These are phyloP conservation scores for Fusarium sp. DNA, from an alignment of 2,329 filamentous ascomycete species.

Conservation along the genomic window DNA sequence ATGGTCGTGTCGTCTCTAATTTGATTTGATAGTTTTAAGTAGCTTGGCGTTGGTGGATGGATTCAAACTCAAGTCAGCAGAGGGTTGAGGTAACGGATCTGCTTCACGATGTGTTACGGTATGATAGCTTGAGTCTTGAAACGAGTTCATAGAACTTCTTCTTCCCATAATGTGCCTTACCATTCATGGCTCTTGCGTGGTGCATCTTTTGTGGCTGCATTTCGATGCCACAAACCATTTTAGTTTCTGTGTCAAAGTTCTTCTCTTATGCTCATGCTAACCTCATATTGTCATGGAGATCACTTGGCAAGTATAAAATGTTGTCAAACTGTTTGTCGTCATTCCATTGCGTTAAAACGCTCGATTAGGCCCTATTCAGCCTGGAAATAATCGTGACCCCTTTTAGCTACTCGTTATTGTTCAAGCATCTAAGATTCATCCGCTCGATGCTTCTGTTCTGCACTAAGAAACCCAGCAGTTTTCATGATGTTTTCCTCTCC, in stretches of 20 bases:
- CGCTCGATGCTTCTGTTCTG: background rate
- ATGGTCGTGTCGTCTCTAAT: slow-evolving; percentile 10
- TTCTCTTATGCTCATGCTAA: background rate
- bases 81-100: slow-evolving; percentile 17
- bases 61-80: slow-evolving; percentile 30
- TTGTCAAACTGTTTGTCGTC: background rate
- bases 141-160: slow-evolving; percentile 15
- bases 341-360: background rate
- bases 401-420: background rate
- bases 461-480: background rate
- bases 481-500: background rate
- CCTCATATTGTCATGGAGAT: background rate
- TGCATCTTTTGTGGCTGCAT: background rate
- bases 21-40: slow-evolving; percentile 36
- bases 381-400: background rate
- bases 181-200: background rate
- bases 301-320: background rate
- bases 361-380: slow-evolving; percentile 9
- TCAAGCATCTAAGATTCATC: background rate
- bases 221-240: background rate
- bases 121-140: slow-evolving; percentile 36
- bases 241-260: background rate
- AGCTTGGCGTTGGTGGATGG: slow-evolving; percentile 46
- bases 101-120: slow-evolving; percentile 29
- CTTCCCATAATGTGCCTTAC: background rate